phyloP scores from a whole-genome alignment of 2,329 filamentous ascomycete species.

The Alternaria incomplexa region DNA sequence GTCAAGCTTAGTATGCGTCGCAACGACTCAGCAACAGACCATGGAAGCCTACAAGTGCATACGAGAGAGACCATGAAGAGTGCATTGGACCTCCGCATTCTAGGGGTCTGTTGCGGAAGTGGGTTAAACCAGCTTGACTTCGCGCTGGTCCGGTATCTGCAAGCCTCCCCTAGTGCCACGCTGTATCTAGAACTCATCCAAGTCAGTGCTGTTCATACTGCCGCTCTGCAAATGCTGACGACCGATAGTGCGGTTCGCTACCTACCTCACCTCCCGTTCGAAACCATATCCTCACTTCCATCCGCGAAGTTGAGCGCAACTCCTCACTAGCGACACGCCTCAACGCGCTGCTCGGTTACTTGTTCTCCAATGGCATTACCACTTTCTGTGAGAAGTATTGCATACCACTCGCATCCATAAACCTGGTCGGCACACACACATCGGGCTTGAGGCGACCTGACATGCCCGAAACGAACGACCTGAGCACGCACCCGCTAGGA shows the following conservation, averaged over 20 bases:
- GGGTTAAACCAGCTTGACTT: slow-evolving; percentile 65
- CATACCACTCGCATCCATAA: slow-evolving; percentile 55
- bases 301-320: slow-evolving; percentile 60
- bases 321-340: slow-evolving; percentile 62
- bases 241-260: slow-evolving; percentile 61
- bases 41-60: neutral
- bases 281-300: slow-evolving; percentile 63
- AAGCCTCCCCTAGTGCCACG: slow-evolving; percentile 58
- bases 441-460: slow-evolving; percentile 46
- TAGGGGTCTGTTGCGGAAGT: slow-evolving; percentile 62
- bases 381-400: slow-evolving; percentile 56
- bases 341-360: slow-evolving; percentile 64
- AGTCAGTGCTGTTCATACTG: slow-evolving; percentile 11
- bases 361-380: slow-evolving; percentile 60
- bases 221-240: neutral
- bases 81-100: slow-evolving; percentile 57
- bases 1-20: slow-evolving; percentile 11
- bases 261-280: slow-evolving; percentile 61
- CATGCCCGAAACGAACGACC: slow-evolving; percentile 22
- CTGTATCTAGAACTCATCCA: slow-evolving; percentile 63
- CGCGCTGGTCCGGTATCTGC: slow-evolving; percentile 63
- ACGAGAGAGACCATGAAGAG: neutral
- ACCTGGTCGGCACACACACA: slow-evolving; percentile 65
- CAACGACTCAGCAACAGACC: slow-evolving; percentile 20
- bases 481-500: slow-evolving; percentile 56